Percentiles rank a stretch among this genome's conserved stretches.
Evolutionary conservation across 495 filamentous ascomycete species (phyloP).

Genomic region (Aspergillus campestris): DNA sequence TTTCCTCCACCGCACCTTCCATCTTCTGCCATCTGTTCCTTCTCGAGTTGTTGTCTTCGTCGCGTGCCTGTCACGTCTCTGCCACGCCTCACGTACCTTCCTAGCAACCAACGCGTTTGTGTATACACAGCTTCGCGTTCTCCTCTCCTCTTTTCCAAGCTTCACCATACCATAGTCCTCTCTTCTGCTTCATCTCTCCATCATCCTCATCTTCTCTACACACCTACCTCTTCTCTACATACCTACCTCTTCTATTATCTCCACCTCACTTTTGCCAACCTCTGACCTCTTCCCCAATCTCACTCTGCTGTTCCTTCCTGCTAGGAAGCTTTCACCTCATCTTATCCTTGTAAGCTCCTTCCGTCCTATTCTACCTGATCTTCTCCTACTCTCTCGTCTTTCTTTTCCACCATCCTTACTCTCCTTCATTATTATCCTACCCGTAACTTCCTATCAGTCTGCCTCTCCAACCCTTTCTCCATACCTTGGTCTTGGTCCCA

Average conservation of each 20-base stretch:
- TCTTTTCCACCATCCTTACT: not conserved
- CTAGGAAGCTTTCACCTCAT: no score
- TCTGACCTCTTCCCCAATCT: no score
- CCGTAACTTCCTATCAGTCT: no score
- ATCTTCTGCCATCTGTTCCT: constrained; percentile 9
- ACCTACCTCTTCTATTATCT: no score
- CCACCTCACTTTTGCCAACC: no score
- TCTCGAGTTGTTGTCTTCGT: not conserved
- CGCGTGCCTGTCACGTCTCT: not conserved
- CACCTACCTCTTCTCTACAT: not conserved
- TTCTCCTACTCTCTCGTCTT: not conserved
- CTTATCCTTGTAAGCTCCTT: no score
- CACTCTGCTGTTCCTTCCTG: no score
- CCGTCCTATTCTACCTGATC: no score
- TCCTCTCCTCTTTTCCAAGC: not conserved
- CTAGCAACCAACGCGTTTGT: no score
- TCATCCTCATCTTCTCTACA: not conserved
- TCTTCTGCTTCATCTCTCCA: not conserved
- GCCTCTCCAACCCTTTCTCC: no score
- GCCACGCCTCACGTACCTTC: no score
- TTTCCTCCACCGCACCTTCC: constrained; percentile 1
- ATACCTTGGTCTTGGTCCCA: no score
- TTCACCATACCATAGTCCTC: not conserved
- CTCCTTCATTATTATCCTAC: not conserved
- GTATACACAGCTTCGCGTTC: not conserved